A percentile compares a stretch with the other conserved stretches of the same genome.
phyloP scores from a whole-genome alignment of 352 stramenopile species.

The Globisporangium polare region DNA sequence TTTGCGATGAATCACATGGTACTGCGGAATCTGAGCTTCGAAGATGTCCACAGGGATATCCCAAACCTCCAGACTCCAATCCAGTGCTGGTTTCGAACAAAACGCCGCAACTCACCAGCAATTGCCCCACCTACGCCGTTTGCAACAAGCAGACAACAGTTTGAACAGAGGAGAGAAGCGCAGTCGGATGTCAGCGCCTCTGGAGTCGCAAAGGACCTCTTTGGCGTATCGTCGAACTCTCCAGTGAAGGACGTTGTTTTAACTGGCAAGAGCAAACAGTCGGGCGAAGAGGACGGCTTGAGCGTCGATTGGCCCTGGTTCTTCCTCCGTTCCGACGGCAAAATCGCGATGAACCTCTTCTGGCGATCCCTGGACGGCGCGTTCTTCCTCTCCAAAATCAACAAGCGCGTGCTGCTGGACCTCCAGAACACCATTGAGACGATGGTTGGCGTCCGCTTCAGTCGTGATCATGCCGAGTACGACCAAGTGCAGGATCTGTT shows the following conservation, averaged over 20 bases:
- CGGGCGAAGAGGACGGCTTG: slow-evolving; percentile 18
- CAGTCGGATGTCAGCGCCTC: too few species aligned
- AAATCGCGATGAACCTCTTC: slow-evolving; percentile 82
- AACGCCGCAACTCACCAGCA: slow-evolving; percentile 15
- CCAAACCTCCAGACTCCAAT: slow-evolving; percentile 29
- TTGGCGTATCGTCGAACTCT: not conserved
- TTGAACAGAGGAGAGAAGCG: not conserved
- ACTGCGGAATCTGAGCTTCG: slow-evolving; percentile 25
- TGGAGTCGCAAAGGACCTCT: not conserved
- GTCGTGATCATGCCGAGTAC: slow-evolving; percentile 29
- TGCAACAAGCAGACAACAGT: not conserved
- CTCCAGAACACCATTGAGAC: slow-evolving; percentile 31
- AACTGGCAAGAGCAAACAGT: not conserved
- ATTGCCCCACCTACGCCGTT: not conserved
- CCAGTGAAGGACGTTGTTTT: not conserved
- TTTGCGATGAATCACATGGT: slow-evolving; percentile 56
- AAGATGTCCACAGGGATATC: slow-evolving; percentile 33
- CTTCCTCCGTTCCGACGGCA: slow-evolving; percentile 76
- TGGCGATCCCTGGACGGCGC: slow-evolving; percentile 68
- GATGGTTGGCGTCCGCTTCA: slow-evolving; percentile 34
- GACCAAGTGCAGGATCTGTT: slow-evolving; percentile 32
- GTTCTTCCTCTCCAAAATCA: slow-evolving; percentile 57
- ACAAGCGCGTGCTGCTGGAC: slow-evolving; percentile 27
- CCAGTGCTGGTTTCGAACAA: slow-evolving; percentile 58
- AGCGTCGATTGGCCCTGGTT: slow-evolving; percentile 74